Percentiles rank a stretch among this genome's conserved stretches.
phyloP scores from a whole-genome alignment of 495 filamentous ascomycete genomes.

The Poronia punctata region DNA sequence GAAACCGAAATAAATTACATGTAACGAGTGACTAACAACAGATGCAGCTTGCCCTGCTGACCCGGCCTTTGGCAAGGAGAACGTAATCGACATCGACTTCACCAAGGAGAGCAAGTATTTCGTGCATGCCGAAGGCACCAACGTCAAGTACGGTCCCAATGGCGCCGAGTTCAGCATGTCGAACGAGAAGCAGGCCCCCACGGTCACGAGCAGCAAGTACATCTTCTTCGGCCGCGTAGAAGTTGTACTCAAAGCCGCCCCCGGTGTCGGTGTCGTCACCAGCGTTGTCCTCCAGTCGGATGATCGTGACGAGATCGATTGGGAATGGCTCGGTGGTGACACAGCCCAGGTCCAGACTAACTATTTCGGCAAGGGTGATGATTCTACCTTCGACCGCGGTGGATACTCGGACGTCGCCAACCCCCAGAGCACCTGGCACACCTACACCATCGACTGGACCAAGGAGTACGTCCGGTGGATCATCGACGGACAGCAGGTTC shows the following conservation, averaged over 20 bases:
- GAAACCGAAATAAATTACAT: not conserved
- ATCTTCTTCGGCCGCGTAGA: slow-evolving; percentile 77
- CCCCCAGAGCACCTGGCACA: slow-evolving; percentile 64
- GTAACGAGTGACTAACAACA: slow-evolving; percentile 6
- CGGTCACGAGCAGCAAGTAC: slow-evolving; percentile 60
- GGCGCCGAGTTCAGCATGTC: slow-evolving; percentile 73
- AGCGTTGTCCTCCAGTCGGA: slow-evolving; percentile 84
- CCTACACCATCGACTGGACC: slow-evolving; percentile 86
- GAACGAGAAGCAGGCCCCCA: slow-evolving; percentile 68
- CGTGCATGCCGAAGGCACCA: slow-evolving; percentile 54
- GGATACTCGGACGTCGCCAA: slow-evolving; percentile 55
- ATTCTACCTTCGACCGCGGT: slow-evolving; percentile 65
- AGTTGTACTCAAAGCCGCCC: slow-evolving; percentile 57
- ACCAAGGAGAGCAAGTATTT: slow-evolving; percentile 62
- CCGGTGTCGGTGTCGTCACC: slow-evolving; percentile 68
- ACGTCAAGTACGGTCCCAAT: slow-evolving; percentile 52
- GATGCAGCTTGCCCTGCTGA: slow-evolving; percentile 57
- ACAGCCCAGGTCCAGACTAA: slow-evolving; percentile 71
- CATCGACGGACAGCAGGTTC: slow-evolving; percentile 65
- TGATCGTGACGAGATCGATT: slow-evolving; percentile 92
- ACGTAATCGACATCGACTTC: slow-evolving; percentile 73
- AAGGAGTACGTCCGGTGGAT: slow-evolving; percentile 68
- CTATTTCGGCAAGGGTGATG: slow-evolving; percentile 92
- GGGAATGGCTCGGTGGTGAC: slow-evolving; percentile 70
- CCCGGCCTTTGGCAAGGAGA: slow-evolving; percentile 54